These are phyloP conservation scores for Solanum megistacrolobum DNA, from an alignment of 257 asterid genomes.

Conservation along the genomic window DNA sequence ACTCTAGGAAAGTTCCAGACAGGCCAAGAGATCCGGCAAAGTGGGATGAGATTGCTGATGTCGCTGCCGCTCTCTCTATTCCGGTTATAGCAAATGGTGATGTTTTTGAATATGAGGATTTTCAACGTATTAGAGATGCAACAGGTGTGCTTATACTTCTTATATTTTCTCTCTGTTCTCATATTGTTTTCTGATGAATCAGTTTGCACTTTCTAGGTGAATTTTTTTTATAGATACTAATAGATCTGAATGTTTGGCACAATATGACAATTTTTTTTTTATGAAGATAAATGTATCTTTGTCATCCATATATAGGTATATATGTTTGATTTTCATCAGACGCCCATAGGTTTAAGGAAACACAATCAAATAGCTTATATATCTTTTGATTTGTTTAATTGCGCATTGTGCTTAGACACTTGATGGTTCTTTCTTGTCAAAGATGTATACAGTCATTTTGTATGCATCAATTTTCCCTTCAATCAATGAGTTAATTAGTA, in stretches of 20 bases:
- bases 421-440: not conserved
- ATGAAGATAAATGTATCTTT: not conserved
- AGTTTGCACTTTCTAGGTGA: not conserved
- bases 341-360: not conserved
- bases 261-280: not conserved
- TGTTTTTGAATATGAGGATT: conserved; percentile 77
- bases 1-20: conserved; percentile 69
- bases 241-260: not conserved
- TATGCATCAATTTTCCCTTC: not conserved
- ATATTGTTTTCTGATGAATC: not conserved
- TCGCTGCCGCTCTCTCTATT: conserved; percentile 73
- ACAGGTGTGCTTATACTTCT: conserved; percentile 43
- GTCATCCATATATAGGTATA: not conserved
- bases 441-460: not conserved
- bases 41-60: conserved; percentile 87
- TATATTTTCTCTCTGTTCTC: not conserved
- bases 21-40: conserved; percentile 98
- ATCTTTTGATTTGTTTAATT: not conserved
- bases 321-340: not conserved
- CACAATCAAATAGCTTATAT: not conserved
- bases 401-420: not conserved
- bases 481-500: not conserved
- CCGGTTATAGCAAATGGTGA: conserved; percentile 97
- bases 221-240: too few relatives aligned
- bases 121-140: conserved; percentile 58